These are phyloP conservation scores for Penicillium malachiteum DNA, from an alignment of 495 filamentous ascomycete genomes.

Conservation along the genomic window DNA sequence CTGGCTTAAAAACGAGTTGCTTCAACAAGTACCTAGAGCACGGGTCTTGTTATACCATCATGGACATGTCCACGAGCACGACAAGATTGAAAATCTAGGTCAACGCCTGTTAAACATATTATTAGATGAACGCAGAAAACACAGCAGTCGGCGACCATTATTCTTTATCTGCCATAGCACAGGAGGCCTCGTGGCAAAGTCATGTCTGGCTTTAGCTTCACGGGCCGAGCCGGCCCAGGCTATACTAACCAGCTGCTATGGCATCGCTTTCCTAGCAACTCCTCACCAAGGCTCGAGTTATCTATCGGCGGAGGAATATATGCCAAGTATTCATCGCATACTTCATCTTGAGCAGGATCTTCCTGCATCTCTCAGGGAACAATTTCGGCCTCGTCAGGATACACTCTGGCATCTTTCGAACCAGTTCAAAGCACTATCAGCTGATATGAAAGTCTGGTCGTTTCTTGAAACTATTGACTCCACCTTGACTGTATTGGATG, in stretches of 20 bases:
- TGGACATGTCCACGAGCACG: conserved; percentile 45
- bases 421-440: conserved; percentile 57
- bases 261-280: conserved; percentile 59
- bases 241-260: conserved; percentile 57
- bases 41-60: conserved; percentile 58
- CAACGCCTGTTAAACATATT: conserved; percentile 50
- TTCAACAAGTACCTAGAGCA: conserved; percentile 35
- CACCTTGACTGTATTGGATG: conserved; percentile 45
- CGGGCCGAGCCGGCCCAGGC: conserved; percentile 35
- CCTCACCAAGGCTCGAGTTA: conserved; percentile 67
- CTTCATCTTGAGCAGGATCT: conserved; percentile 55
- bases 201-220: conserved; percentile 52
- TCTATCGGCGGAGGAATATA: conserved; percentile 56
- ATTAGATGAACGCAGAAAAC: conserved; percentile 32
- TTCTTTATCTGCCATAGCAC: conserved; percentile 68
- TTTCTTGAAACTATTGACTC: conserved; percentile 67
- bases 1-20: conserved; percentile 30
- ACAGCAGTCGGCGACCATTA: conserved; percentile 44
- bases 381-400: conserved; percentile 50
- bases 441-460: conserved; percentile 65
- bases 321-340: conserved; percentile 52
- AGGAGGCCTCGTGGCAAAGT: conserved; percentile 60
- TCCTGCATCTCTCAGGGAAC: conserved; percentile 46
- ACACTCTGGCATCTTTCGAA: conserved; percentile 51
- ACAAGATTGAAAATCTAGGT: conserved; percentile 50